A percentile compares a stretch with the other conserved stretches of the same genome.
These are phyloP conservation scores for Helenozyma baotianmanensis DNA, from an alignment of 805 yeast species.

Conservation along the genomic window DNA sequence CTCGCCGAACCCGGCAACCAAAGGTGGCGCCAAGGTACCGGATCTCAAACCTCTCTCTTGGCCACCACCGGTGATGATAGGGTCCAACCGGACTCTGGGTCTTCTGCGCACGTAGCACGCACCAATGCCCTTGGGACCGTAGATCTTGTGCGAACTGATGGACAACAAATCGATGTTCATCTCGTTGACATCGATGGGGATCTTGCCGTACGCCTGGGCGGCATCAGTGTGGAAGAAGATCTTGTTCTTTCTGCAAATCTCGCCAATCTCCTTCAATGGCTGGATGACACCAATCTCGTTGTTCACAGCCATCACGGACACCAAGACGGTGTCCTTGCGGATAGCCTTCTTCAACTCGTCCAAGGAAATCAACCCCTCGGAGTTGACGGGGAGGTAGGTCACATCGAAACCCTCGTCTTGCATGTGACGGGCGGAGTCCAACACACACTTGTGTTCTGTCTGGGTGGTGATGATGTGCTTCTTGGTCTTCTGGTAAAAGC, in stretches of 20 bases:
- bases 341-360: conserved; percentile 78
- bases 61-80: conserved; percentile 95
- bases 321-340: conserved; percentile 85
- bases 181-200: conserved; percentile 87
- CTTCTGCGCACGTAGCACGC: conserved; percentile 94
- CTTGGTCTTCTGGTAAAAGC: conserved; percentile 86
- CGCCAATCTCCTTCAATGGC: conserved; percentile 91
- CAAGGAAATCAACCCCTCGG: conserved; percentile 74
- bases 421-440: conserved; percentile 90
- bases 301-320: conserved; percentile 94
- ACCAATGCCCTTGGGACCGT: conserved; percentile 98
- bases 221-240: conserved; percentile 96
- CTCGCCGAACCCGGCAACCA: conserved; percentile 94
- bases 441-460: conserved; percentile 98
- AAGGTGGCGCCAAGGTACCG: conserved; percentile 96
- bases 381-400: conserved; percentile 80
- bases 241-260: conserved; percentile 77
- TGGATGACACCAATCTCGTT: conserved; percentile 98
- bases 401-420: conserved; percentile 97
- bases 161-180: conserved; percentile 91
- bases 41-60: conserved; percentile 98
- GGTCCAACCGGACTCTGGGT: conserved; percentile 95
- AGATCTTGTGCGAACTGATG: conserved; percentile 91
- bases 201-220: conserved; percentile 96
- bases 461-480: conserved; percentile 93